Conservation (phyloP, 192 early-diverging fungal species). For the Coemansia sp. region DNA sequence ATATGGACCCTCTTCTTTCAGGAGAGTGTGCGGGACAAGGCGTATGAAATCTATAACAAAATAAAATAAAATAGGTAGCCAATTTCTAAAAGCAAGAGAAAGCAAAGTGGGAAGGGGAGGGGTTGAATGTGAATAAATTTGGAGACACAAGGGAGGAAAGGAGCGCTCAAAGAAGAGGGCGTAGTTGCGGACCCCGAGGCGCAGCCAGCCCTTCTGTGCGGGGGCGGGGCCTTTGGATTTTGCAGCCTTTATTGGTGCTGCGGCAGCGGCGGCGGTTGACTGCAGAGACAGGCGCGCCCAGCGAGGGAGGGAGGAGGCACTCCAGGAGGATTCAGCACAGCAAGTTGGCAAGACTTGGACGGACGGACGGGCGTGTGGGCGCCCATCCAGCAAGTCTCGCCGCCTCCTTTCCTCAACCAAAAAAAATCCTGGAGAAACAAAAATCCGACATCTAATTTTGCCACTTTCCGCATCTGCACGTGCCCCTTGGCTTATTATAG, state of each 20-base stretch:
- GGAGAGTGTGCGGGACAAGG: neutral
- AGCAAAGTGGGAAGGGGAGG: neutral
- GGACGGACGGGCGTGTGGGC: neutral
- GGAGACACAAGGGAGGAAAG: neutral
- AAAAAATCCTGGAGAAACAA: too few species aligned
- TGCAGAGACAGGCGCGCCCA: neutral
- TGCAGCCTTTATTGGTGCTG: neutral
- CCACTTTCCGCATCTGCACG: too few species aligned
- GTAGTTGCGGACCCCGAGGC: neutral
- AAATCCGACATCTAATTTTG: too few species aligned
- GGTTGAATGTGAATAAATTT: constrained; percentile 1
- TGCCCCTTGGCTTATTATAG: neutral
- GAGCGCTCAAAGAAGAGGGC: neutral
- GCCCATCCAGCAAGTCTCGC: neutral
- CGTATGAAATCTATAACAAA: neutral
- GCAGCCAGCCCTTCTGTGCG: neutral
- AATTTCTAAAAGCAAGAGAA: neutral
- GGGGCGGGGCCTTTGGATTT: neutral
- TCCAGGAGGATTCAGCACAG: neutral
- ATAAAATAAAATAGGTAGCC: neutral
- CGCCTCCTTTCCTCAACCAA: neutral
- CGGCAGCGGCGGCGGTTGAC: neutral
- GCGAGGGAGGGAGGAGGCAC: neutral
- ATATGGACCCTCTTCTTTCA: neutral
- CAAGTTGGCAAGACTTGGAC: neutral